Percentiles rank a stretch among this genome's conserved stretches.
Conservation (phyloP, 2,329 filamentous ascomycete species). For the Rachicladosporium sp. region DNA sequence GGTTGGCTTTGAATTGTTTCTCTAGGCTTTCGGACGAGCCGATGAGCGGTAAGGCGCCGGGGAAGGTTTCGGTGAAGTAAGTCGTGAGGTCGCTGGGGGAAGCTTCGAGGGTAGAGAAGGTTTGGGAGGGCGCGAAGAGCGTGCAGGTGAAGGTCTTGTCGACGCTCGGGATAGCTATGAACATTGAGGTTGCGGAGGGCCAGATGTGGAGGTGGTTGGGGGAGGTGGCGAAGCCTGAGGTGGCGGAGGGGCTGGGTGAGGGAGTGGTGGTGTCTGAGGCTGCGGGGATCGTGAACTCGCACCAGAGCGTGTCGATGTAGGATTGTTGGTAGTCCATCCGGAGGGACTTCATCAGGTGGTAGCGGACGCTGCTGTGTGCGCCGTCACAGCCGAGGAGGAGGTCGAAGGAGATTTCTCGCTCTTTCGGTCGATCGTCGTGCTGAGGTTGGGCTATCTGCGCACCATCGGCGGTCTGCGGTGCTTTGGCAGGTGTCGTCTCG, state of each 20-base stretch:
- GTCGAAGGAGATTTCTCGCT: slow-evolving; percentile 80
- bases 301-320: slow-evolving; percentile 96
- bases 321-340: slow-evolving; percentile 85
- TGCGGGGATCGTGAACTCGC: slow-evolving; percentile 67
- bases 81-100: slow-evolving; percentile 46
- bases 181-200: slow-evolving; percentile 75
- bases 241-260: slow-evolving; percentile 17
- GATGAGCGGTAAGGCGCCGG: slow-evolving; percentile 58
- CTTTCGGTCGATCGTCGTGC: slow-evolving; percentile 25
- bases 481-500: slow-evolving; percentile 36
- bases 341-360: slow-evolving; percentile 90
- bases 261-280: slow-evolving; percentile 30
- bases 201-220: slow-evolving; percentile 95
- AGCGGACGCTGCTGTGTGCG: slow-evolving; percentile 80
- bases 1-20: slow-evolving; percentile 66
- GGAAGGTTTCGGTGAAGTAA: slow-evolving; percentile 78
- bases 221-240: slow-evolving; percentile 60
- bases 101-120: slow-evolving; percentile 57
- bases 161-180: slow-evolving; percentile 84
- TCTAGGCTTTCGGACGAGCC: slow-evolving; percentile 57
- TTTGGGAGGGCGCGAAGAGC: slow-evolving; percentile 65
- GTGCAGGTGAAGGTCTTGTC: slow-evolving; percentile 94
- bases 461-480: slow-evolving; percentile 16
- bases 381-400: slow-evolving; percentile 91
- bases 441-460: slow-evolving; percentile 24